phyloP scores from a whole-genome alignment of 768 basidiomycete genomes.

The Naganishia randhawae region DNA sequence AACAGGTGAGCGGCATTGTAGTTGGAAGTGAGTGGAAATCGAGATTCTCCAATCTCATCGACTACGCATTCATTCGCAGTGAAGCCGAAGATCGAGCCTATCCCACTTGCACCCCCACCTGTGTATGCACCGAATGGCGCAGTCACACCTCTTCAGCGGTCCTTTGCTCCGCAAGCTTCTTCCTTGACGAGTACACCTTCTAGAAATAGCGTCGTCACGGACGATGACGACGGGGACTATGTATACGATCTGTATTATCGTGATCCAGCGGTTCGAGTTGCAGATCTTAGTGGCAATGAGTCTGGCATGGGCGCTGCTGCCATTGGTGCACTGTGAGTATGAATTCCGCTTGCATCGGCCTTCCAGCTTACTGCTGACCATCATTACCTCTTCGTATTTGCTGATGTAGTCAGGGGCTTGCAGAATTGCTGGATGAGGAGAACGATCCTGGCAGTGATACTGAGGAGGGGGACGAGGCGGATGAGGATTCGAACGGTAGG shows the following conservation, averaged over 20 bases:
- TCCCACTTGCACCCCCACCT: conserved; percentile 16
- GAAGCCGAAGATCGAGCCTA: conserved; percentile 5
- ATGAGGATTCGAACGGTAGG: conserved; percentile 33
- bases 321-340: conserved; percentile 19
- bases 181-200: conserved; percentile 4
- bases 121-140: neutral
- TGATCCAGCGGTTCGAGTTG: conserved; percentile 29
- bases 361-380: neutral
- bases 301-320: neutral
- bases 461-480: conserved; percentile 30
- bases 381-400: neutral
- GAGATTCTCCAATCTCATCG: neutral
- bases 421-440: conserved; percentile 31
- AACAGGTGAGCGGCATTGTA: neutral
- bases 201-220: neutral
- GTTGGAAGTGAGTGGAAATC: neutral
- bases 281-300: neutral
- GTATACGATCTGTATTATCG: conserved; percentile 50
- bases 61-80: neutral
- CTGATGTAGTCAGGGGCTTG: conserved; percentile 15
- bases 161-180: neutral
- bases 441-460: conserved; percentile 29
- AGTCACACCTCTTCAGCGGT: neutral
- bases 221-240: conserved; percentile 33
- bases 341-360: neutral